Conservation (phyloP, 2,329 filamentous ascomycete species). For the Aspergillus felis region DNA sequence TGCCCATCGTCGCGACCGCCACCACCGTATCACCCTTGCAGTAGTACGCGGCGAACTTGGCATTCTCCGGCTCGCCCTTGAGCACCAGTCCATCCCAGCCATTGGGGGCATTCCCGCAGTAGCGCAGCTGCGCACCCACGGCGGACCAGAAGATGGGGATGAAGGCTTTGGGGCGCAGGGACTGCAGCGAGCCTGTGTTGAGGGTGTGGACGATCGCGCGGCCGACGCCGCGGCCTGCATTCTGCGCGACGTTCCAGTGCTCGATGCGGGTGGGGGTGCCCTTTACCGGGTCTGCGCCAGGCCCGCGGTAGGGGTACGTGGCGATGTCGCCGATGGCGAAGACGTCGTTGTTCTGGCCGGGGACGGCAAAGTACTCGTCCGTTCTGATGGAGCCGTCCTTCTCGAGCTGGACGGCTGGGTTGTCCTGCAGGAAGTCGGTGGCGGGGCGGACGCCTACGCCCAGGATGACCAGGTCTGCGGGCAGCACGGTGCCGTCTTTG, state of each 20-base stretch:
- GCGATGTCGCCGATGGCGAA: slow-evolving; percentile 96
- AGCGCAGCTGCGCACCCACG: slow-evolving; percentile 80
- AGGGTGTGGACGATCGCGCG: slow-evolving; percentile 66
- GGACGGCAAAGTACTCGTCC: slow-evolving; percentile 73
- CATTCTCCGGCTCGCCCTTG: slow-evolving; percentile 69
- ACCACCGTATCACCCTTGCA: slow-evolving; percentile 80
- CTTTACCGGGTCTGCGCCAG: slow-evolving; percentile 60
- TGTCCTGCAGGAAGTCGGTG: slow-evolving; percentile 75
- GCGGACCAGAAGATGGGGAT: slow-evolving; percentile 98
- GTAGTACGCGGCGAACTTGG: slow-evolving; percentile 87
- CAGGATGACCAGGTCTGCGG: slow-evolving; percentile 85
- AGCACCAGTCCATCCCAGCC: slow-evolving; percentile 86
- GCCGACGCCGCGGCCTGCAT: slow-evolving; percentile 77
- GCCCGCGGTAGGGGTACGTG: slow-evolving; percentile 88
- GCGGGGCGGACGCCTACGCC: slow-evolving; percentile 85
- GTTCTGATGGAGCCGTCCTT: slow-evolving; percentile 82
- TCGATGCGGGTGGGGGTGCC: slow-evolving; percentile 78
- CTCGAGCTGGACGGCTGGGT: slow-evolving; percentile 65
- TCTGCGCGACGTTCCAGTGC: slow-evolving; percentile 98
- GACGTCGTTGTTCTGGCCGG: slow-evolving; percentile 68
- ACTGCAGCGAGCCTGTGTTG: slow-evolving; percentile 21
- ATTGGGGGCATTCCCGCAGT: slow-evolving; percentile 79
- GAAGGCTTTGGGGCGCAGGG: slow-evolving; percentile 63
- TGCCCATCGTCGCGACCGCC: slow-evolving; percentile 85
- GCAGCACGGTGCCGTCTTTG: slow-evolving; percentile 78